Evolutionary conservation across 805 yeast species (phyloP), one percentile per base, ranked within the genome.

Genomic region (Yarrowia sp.): DNA sequence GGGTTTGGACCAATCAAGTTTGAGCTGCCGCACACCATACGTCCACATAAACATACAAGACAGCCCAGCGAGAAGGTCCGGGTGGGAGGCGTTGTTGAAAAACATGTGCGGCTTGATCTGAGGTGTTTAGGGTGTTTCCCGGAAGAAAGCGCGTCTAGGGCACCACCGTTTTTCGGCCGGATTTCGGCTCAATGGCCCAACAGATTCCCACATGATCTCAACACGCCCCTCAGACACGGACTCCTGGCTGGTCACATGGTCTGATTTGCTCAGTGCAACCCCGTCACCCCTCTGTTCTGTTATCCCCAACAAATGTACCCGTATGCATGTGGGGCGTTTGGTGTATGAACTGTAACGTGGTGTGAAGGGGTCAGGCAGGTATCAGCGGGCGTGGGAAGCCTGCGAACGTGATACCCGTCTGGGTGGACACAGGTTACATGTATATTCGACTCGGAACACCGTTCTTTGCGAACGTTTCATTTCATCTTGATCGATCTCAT

Each of bases 271-370:
- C 44, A 22, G 44, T 22, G 44, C 17, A 38, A 28, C 38, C 38
- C 15, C 31, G 44, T 17, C 60, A 15, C 42, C 47, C 36, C 58
- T 51, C 58, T 38, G 58, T 51, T 36, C 33, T 22, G 13, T 38
- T n/a, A 6, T 55, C 47, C 61, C 61, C 61, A 55, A 55, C 61
- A 55, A 55, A 55, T 55, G 61, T 51, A n/a, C 18, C 57, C 35
- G 28, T 36, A 51, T 51, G 58, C 58, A 51, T 51, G 58, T 51
- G 58, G 58, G 58, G 58, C 2, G 32, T 11, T 11, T 22, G 28
- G 28, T 9, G 38, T 35, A 28, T 33, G 53, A 48, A 48, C 55
- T 35, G 55, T 48, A 48, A 48, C 41, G 31, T 32, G 39, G 5
- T 9, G 44, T 17, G 10, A 22, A 22, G 28, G 28, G 28, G 28